A percentile compares a stretch with the other conserved stretches of the same genome.
These are phyloP conservation scores for Reticulascus tulasneorum DNA, from an alignment of 2,329 filamentous ascomycete genomes.

Conservation along the genomic window DNA sequence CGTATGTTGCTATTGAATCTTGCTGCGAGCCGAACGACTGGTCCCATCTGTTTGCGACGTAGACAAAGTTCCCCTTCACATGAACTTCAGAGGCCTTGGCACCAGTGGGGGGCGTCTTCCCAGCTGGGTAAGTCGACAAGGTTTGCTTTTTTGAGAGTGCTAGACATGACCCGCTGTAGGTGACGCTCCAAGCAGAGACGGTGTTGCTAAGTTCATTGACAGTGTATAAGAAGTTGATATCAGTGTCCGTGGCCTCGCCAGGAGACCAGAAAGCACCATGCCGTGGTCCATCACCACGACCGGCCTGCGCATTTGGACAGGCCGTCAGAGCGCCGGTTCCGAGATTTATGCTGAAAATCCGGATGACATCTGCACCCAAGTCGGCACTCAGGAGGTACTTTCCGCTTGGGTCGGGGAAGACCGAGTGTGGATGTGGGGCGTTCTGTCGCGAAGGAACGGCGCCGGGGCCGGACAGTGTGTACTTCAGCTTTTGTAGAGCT, in stretches of 20 bases:
- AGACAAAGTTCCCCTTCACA: constrained; percentile 49
- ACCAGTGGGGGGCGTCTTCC: constrained; percentile 35
- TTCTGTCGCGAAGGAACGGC: constrained; percentile 47
- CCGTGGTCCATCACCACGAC: constrained; percentile 46
- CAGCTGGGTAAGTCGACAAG: constrained; percentile 41
- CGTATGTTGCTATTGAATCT: constrained; percentile 53
- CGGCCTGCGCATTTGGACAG: constrained; percentile 37
- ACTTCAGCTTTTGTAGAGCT: constrained; percentile 32
- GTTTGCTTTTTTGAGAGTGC: constrained; percentile 40
- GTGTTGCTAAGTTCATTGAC: constrained; percentile 48
- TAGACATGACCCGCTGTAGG: constrained; percentile 43
- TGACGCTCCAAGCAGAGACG: constrained; percentile 44
- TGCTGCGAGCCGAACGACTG: constrained; percentile 49
- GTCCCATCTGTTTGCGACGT: constrained; percentile 61
- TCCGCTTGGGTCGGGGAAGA: constrained; percentile 44
- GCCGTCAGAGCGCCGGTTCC: constrained; percentile 39
- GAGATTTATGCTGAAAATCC: constrained; percentile 47
- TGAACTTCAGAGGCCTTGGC: constrained; percentile 54
- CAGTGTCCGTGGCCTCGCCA: constrained; percentile 15
- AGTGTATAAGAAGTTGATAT: constrained; percentile 29
- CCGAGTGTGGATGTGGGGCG: constrained; percentile 50
- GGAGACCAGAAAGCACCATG: constrained; percentile 48
- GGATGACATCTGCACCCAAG: constrained; percentile 50
- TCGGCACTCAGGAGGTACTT: constrained; percentile 47
- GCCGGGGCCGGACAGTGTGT: constrained; percentile 37